Evolutionary conservation across 2,329 filamentous ascomycete genomes (phyloP).

Genomic region (Talaromyces sp.): DNA sequence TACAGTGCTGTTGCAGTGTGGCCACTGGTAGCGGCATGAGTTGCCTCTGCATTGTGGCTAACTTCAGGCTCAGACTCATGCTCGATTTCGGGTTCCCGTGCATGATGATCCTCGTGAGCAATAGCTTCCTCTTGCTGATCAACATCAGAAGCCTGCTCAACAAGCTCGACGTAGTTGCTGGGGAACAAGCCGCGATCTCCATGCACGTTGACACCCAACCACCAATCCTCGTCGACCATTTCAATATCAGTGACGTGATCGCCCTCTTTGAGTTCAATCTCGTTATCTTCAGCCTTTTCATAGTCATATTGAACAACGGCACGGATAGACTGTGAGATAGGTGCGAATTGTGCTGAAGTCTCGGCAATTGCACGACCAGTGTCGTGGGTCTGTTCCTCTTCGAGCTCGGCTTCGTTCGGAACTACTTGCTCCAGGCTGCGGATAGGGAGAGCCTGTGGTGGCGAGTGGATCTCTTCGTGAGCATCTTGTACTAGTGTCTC

Average conservation of each 20-base stretch:
- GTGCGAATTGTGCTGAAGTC: slow-evolving; percentile 49
- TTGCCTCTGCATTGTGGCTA: slow-evolving; percentile 16
- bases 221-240: slow-evolving; percentile 98
- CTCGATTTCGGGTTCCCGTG: slow-evolving; percentile 26
- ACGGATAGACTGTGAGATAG: slow-evolving; percentile 58
- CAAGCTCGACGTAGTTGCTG: slow-evolving; percentile 90
- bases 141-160: slow-evolving; percentile 53
- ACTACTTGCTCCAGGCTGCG: slow-evolving; percentile 60
- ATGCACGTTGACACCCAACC: slow-evolving; percentile 83
- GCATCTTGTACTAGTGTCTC: slow-evolving; percentile 40
- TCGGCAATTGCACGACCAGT: slow-evolving; percentile 58
- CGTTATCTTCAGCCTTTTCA: slow-evolving; percentile 95
- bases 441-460: slow-evolving; percentile 54
- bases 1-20: slow-evolving; percentile 81
- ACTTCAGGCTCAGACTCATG: slow-evolving; percentile 26
- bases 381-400: slow-evolving; percentile 58
- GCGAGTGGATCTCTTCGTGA: slow-evolving; percentile 40
- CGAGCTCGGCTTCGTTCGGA: slow-evolving; percentile 60
- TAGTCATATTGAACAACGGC: slow-evolving; percentile 91
- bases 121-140: slow-evolving; percentile 25
- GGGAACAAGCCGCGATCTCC: slow-evolving; percentile 91
- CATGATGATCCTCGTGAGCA: neutral
- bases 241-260: slow-evolving; percentile 88
- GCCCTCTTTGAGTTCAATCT: slow-evolving; percentile 85
- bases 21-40: slow-evolving; percentile 38